These are phyloP conservation scores for Phalaenopsis hybrid DNA, from an alignment of 116 monocot genomes.

Conservation along the genomic window DNA sequence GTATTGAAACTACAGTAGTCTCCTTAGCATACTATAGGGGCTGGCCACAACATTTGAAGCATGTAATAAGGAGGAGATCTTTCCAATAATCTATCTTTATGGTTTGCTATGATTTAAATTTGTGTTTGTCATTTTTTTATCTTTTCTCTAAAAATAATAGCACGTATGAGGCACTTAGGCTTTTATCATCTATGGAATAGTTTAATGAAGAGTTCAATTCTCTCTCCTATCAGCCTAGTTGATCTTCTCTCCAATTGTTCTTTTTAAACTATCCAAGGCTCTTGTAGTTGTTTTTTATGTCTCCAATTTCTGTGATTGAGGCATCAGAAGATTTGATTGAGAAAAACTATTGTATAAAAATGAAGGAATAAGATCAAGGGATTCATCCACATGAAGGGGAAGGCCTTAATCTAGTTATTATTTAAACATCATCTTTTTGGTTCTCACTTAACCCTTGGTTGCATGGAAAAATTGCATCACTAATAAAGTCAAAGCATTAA, in stretches of 20 bases:
- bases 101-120: not conserved
- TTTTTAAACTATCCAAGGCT: not conserved
- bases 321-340: not conserved
- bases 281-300: not conserved
- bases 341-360: not conserved
- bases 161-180: not conserved
- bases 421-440: no score
- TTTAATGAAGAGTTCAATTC: not conserved
- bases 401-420: not conserved
- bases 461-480: no score
- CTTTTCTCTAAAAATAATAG: not conserved
- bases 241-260: not conserved
- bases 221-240: not conserved
- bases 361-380: not conserved
- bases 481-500: no score
- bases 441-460: no score
- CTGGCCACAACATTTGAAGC: not conserved
- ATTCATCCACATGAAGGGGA: not conserved
- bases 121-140: not conserved
- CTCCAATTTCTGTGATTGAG: not conserved
- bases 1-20: not conserved
- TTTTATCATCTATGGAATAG: not conserved
- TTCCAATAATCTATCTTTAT: not conserved
- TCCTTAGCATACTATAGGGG: not conserved
- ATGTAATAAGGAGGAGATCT: not conserved